Evolutionary conservation across 768 basidiomycete species (phyloP).

Genomic region (Lactarius sanguifluus): DNA sequence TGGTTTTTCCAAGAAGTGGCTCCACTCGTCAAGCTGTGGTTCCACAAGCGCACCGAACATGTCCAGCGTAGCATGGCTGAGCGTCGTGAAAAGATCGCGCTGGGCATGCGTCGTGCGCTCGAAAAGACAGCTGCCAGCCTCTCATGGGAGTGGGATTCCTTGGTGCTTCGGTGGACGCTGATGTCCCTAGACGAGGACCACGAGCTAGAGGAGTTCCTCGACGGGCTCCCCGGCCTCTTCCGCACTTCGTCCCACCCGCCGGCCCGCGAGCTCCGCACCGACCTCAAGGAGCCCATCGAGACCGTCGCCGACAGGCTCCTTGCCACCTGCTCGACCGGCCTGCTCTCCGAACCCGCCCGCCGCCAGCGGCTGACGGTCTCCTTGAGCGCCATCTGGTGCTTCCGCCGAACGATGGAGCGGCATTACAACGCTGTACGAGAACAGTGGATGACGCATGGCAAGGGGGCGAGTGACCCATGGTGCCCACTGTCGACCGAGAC

Average conservation of each 20-base stretch:
- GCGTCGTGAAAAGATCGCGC: slow-evolving; percentile 4
- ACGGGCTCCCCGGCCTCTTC: slow-evolving; percentile 19
- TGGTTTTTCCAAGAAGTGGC: slow-evolving; percentile 12
- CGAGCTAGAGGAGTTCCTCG: slow-evolving; percentile 20
- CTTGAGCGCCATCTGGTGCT: slow-evolving; percentile 18
- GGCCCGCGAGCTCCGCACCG: neutral
- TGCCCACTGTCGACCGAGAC: slow-evolving; percentile 17
- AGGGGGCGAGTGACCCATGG: slow-evolving; percentile 12
- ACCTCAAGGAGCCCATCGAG: neutral
- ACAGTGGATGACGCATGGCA: neutral
- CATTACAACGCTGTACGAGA: slow-evolving; percentile 15
- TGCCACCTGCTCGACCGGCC: slow-evolving; percentile 11
- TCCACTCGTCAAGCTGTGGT: slow-evolving; percentile 15
- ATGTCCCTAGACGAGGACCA: slow-evolving; percentile 19
- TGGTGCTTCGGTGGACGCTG: slow-evolving; percentile 18
- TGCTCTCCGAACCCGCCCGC: slow-evolving; percentile 11
- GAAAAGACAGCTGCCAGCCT: slow-evolving; percentile 4
- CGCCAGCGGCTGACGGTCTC: slow-evolving; percentile 17
- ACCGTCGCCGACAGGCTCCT: slow-evolving; percentile 9
- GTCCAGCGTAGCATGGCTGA: slow-evolving; percentile 3
- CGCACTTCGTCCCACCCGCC: neutral
- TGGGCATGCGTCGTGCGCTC: slow-evolving; percentile 18
- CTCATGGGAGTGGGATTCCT: neutral
- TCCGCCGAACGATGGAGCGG: slow-evolving; percentile 2
- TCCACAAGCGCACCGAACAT: neutral